Conservation (phyloP, 495 filamentous ascomycete species). For the Trichoderma erinaceum region DNA sequence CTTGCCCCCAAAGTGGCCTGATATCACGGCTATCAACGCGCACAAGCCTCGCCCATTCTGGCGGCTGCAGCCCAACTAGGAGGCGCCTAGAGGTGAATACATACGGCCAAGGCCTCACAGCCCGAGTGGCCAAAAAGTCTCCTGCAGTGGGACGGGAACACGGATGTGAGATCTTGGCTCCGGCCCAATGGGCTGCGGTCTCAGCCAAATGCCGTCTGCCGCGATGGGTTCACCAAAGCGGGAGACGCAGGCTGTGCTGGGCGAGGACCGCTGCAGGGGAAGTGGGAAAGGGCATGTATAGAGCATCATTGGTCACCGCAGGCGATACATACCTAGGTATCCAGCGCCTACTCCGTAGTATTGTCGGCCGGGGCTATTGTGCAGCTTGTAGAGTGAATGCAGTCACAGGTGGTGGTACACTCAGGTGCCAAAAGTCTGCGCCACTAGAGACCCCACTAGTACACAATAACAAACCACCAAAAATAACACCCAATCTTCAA, state of each 20-base stretch:
- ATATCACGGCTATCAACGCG: background rate
- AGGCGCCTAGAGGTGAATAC: background rate
- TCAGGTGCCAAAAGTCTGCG: too few species aligned
- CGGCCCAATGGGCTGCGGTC: background rate
- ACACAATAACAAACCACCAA: too few species aligned
- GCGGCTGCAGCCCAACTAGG: background rate
- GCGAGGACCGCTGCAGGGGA: too few species aligned
- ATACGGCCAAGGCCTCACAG: background rate
- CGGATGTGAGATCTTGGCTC: background rate
- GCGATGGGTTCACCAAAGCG: background rate
- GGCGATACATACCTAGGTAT: too few species aligned
- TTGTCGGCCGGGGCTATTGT: background rate
- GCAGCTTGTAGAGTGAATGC: too few species aligned
- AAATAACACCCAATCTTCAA: too few species aligned
- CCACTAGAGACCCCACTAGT: too few species aligned
- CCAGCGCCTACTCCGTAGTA: background rate
- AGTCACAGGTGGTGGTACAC: too few species aligned
- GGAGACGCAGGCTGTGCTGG: background rate
- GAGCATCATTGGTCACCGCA: background rate
- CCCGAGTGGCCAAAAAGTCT: background rate
- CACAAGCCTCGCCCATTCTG: background rate
- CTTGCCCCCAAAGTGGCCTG: background rate
- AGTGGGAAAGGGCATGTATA: background rate
- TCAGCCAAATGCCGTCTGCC: slow-evolving; percentile 4
- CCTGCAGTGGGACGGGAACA: slow-evolving; percentile 6